Evolutionary conservation across 1,284 basidiomycete species (phyloP).

Genomic region (Tilletia horrida): DNA sequence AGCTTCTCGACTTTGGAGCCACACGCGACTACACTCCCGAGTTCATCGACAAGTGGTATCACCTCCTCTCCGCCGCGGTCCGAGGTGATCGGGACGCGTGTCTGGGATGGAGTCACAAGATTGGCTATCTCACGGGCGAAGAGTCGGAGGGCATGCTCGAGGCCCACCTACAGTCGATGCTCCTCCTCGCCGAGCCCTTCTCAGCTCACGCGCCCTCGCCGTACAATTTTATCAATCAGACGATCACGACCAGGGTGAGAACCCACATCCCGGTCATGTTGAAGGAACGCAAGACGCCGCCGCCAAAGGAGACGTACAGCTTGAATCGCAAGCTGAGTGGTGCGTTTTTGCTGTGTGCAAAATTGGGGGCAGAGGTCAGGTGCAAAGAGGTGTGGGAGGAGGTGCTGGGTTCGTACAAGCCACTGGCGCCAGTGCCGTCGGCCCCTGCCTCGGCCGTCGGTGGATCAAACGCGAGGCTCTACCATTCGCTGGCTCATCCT

Average conservation of each 20-base stretch:
- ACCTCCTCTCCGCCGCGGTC: slow-evolving; percentile 74
- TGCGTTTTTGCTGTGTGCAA: slow-evolving; percentile 83
- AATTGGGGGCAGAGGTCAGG: slow-evolving; percentile 73
- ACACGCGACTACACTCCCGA: slow-evolving; percentile 77
- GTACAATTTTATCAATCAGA: slow-evolving; percentile 65
- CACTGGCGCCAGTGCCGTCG: background rate
- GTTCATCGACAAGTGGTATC: slow-evolving; percentile 86
- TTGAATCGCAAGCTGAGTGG: slow-evolving; percentile 92
- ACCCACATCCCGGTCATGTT: slow-evolving; percentile 88
- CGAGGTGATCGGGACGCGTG: slow-evolving; percentile 69
- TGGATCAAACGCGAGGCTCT: too few relatives aligned
- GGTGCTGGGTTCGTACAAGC: slow-evolving; percentile 27
- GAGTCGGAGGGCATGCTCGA: slow-evolving; percentile 84
- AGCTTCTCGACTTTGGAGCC: slow-evolving; percentile 94
- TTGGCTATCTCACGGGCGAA: slow-evolving; percentile 86
- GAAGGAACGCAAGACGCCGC: slow-evolving; percentile 79
- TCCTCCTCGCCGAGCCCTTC: slow-evolving; percentile 73
- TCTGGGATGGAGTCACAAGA: slow-evolving; percentile 68
- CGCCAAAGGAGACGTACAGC: slow-evolving; percentile 89
- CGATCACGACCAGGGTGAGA: slow-evolving; percentile 71
- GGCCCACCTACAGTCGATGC: slow-evolving; percentile 82
- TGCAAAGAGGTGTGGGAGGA: slow-evolving; percentile 62
- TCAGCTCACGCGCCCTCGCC: slow-evolving; percentile 65
- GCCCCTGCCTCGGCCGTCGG: background rate
- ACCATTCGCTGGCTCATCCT: background rate